A percentile compares a stretch with the other conserved stretches of the same genome.
phyloP scores from a whole-genome alignment of 1,284 basidiomycete genomes.

The Puccinia sorghi region DNA sequence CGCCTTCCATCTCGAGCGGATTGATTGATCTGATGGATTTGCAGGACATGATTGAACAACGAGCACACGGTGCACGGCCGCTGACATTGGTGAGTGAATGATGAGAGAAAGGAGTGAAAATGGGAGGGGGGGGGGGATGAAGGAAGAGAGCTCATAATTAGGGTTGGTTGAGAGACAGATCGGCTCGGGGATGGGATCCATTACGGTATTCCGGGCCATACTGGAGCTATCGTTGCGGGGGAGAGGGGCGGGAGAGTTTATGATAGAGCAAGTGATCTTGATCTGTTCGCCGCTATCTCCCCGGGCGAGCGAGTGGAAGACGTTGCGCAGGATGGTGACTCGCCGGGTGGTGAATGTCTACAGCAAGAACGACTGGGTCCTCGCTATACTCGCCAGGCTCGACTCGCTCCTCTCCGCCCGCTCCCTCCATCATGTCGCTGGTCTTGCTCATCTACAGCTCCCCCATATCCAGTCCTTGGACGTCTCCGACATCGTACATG shows the following conservation, averaged over 20 bases:
- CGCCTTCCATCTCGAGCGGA: not conserved
- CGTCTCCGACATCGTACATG: slow-evolving; percentile 54
- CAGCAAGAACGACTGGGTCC: slow-evolving; percentile 62
- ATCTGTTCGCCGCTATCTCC: slow-evolving; percentile 63
- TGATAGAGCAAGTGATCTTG: slow-evolving; percentile 63
- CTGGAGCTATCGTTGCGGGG: slow-evolving; percentile 59
- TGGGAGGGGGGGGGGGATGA: not conserved
- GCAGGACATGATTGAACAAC: slow-evolving; percentile 46
- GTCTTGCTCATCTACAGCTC: slow-evolving; percentile 52
- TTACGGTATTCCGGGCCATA: slow-evolving; percentile 63
- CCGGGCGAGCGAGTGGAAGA: slow-evolving; percentile 60
- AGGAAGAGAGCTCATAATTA: not conserved
- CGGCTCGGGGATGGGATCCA: slow-evolving; percentile 63
- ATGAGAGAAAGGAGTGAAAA: not conserved
- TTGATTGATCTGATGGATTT: not conserved
- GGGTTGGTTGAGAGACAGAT: slow-evolving; percentile 56
- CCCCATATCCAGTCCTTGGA: slow-evolving; percentile 56
- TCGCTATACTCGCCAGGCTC: slow-evolving; percentile 63
- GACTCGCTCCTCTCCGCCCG: slow-evolving; percentile 61
- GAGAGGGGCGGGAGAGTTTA: slow-evolving; percentile 51
- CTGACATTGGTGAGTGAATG: slow-evolving; percentile 35
- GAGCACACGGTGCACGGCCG: slow-evolving; percentile 43
- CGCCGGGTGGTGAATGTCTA: slow-evolving; percentile 63
- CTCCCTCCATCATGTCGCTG: slow-evolving; percentile 53
- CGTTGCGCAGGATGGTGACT: slow-evolving; percentile 60